phyloP scores from a whole-genome alignment of 164 flowering plant genomes.

The Vitis cinerea region DNA sequence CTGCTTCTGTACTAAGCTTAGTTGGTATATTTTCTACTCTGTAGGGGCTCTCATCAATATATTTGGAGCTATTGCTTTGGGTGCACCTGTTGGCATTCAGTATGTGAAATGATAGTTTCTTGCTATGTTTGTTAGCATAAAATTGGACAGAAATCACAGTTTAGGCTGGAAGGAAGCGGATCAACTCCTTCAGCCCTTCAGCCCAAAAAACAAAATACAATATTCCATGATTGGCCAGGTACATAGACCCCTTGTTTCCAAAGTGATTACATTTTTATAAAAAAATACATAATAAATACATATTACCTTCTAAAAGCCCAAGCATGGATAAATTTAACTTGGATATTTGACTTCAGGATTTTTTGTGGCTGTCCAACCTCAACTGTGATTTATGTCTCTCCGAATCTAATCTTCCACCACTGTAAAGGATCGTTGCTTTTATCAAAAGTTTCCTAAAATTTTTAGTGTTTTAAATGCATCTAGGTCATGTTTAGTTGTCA shows the following conservation, averaged over 20 bases:
- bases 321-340: too few species aligned
- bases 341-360: not conserved
- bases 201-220: conserved; percentile 6
- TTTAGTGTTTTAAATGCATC: not conserved
- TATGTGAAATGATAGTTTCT: conserved; percentile 34
- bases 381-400: conserved; percentile 8
- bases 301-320: too few species aligned
- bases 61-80: conserved; percentile 78
- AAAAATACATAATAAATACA: too few species aligned
- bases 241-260: not conserved
- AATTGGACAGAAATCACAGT: conserved; percentile 12
- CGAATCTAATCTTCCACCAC: not conserved
- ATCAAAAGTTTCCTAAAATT: too few species aligned
- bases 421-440: not conserved
- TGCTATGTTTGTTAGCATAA: not conserved
- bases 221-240: conserved; percentile 1
- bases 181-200: not conserved
- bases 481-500: too few species aligned
- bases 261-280: too few species aligned
- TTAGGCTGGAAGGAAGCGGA: conserved; percentile 14
- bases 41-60: conserved; percentile 78
- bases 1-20: not conserved
- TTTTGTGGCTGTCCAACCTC: conserved; percentile 14
- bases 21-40: conserved; percentile 6
- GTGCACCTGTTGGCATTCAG: conserved; percentile 80